These are phyloP conservation scores for Chloromonas sp. DNA, from an alignment of 163 green algal genomes.

Conservation along the genomic window DNA sequence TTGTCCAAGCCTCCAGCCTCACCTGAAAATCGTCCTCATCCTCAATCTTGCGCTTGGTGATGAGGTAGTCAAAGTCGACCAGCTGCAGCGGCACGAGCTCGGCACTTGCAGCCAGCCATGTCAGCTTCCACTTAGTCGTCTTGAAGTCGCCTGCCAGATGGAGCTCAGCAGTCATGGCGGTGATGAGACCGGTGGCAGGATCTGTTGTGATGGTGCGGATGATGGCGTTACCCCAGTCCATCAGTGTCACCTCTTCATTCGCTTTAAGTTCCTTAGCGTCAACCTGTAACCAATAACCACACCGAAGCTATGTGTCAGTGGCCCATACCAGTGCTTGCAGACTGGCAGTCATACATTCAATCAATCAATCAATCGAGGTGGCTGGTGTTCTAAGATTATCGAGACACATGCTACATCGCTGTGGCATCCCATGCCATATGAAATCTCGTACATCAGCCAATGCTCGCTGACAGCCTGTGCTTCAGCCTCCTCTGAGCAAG, in stretches of 20 bases:
- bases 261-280: slow-evolving; percentile 49
- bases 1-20: neutral
- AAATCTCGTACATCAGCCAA: too few relatives aligned
- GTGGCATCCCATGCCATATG: too few relatives aligned
- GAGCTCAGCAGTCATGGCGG: slow-evolving; percentile 43
- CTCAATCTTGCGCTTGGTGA: slow-evolving; percentile 84
- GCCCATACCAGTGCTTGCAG: too few relatives aligned
- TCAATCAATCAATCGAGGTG: too few relatives aligned
- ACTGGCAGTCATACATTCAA: too few relatives aligned
- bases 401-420: too few relatives aligned
- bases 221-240: slow-evolving; percentile 96
- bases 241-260: slow-evolving; percentile 96
- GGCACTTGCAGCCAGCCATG: slow-evolving; percentile 72
- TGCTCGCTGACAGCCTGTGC: too few relatives aligned
- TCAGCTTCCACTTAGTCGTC: slow-evolving; percentile 95
- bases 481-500: too few relatives aligned
- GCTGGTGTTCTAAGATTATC: too few relatives aligned
- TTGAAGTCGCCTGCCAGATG: slow-evolving; percentile 89
- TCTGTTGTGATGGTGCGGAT: slow-evolving; percentile 43
- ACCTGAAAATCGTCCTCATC: slow-evolving; percentile 85
- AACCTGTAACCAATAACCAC: neutral
- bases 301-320: too few relatives aligned
- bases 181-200: slow-evolving; percentile 25
- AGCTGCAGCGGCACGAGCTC: slow-evolving; percentile 65
- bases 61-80: slow-evolving; percentile 76